These are phyloP conservation scores for Aspergillus diversus DNA, from an alignment of 495 filamentous ascomycete species.

Conservation along the genomic window DNA sequence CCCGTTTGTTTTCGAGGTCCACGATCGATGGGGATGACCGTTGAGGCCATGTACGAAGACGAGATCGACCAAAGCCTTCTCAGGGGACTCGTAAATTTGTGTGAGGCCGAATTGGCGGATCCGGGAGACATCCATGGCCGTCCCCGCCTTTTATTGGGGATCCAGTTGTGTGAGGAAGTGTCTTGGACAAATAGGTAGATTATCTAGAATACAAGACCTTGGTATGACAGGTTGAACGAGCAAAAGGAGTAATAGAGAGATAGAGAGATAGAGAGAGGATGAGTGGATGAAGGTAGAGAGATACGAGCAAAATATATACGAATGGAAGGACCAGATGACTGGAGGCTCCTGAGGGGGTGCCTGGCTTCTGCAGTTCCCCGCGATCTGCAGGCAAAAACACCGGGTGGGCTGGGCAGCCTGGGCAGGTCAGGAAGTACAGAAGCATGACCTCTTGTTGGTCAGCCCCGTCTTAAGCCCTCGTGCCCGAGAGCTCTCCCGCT, in stretches of 20 bases:
- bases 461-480: too few relatives aligned
- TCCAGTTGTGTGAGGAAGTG: neutral
- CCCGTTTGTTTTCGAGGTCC: constrained; percentile 66
- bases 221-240: neutral
- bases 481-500: too few relatives aligned
- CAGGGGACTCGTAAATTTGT: constrained; percentile 63
- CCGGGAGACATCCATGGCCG: constrained; percentile 36
- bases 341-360: neutral
- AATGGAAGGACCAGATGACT: neutral
- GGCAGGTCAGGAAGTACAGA: too few relatives aligned
- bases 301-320: neutral
- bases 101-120: constrained; percentile 72
- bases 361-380: neutral
- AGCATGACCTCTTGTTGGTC: too few relatives aligned
- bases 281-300: constrained; percentile 10
- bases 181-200: too few relatives aligned
- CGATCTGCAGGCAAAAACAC: neutral
- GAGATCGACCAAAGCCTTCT: constrained; percentile 51
- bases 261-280: constrained; percentile 13
- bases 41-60: constrained; percentile 86
- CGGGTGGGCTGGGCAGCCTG: neutral
- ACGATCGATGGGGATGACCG: constrained; percentile 74
- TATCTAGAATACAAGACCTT: neutral
- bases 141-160: neutral
- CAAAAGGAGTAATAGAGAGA: neutral